Conservation (phyloP, 306 rosid species). For the Castanospermum australe region DNA sequence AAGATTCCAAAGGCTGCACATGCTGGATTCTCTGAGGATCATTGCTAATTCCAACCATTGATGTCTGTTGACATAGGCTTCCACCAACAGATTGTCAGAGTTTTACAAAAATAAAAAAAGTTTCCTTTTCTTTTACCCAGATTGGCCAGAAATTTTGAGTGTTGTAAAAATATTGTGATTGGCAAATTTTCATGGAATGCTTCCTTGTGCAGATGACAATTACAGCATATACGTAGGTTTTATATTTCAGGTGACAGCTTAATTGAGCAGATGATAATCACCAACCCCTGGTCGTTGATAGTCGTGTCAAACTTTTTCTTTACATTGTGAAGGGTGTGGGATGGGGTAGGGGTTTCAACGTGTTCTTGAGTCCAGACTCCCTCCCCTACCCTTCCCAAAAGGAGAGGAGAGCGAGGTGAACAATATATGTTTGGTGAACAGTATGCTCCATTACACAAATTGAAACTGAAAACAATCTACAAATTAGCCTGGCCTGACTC, state of each 20-base stretch:
- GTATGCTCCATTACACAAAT: constrained; percentile 23
- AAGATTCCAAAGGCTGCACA: constrained; percentile 83
- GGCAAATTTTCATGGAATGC: constrained; percentile 27
- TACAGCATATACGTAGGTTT: constrained; percentile 22
- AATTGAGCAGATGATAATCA: background rate
- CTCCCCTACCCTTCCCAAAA: background rate
- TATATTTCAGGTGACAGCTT: constrained; percentile 13
- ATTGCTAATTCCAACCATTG: constrained; percentile 8
- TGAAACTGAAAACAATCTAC: constrained; percentile 43
- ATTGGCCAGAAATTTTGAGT: constrained; percentile 27
- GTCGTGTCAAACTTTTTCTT: background rate
- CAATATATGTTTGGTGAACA: background rate
- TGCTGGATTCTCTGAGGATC: constrained; percentile 81
- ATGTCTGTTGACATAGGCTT: constrained; percentile 25
- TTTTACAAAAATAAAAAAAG: too few species aligned
- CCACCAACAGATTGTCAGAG: constrained; percentile 23
- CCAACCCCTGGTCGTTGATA: background rate
- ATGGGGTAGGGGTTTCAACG: background rate
- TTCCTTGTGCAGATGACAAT: constrained; percentile 53
- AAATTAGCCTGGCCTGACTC: constrained; percentile 33
- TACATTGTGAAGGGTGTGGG: background rate
- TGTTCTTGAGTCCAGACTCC: background rate
- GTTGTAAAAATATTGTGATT: constrained; percentile 26
- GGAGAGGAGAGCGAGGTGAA: too few species aligned
- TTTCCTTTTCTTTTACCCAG: background rate